Conservation (phyloP, 2,329 filamentous ascomycete species). For the Hypoxylon sp. region DNA sequence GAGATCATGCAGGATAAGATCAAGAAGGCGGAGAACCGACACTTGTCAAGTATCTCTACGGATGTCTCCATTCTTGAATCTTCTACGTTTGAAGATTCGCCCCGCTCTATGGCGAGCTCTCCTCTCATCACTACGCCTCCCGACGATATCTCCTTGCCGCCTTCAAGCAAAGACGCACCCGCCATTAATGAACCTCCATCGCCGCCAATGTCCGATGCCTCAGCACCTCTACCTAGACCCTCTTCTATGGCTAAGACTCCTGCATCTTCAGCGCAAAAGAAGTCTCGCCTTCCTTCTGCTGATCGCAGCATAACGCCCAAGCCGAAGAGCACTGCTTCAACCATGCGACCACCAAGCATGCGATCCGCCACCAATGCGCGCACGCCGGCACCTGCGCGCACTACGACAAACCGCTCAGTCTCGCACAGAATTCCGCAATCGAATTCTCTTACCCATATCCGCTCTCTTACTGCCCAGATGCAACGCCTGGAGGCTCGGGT, state of each 20-base stretch:
- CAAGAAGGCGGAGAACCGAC: constrained; percentile 75
- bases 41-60: constrained; percentile 72
- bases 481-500: constrained; percentile 95
- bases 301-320: constrained; percentile 70
- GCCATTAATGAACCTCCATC: constrained; percentile 88
- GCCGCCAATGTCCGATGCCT: constrained; percentile 91
- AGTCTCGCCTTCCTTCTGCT: constrained; percentile 69
- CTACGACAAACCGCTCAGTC: constrained; percentile 61
- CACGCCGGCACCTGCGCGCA: constrained; percentile 64
- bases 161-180: constrained; percentile 70
- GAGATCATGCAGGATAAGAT: constrained; percentile 96
- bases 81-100: constrained; percentile 81
- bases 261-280: constrained; percentile 57
- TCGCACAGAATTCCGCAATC: constrained; percentile 69
- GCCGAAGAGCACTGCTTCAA: constrained; percentile 60
- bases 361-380: constrained; percentile 66
- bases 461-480: constrained; percentile 95
- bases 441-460: constrained; percentile 90
- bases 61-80: constrained; percentile 76
- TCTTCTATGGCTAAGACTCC: constrained; percentile 61
- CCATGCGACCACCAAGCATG: constrained; percentile 57
- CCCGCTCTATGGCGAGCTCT: constrained; percentile 89
- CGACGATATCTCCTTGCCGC: constrained; percentile 72
- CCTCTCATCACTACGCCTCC: constrained; percentile 92
- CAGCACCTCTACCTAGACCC: constrained; percentile 70